Evolutionary conservation across 164 flowering plant species (phyloP).

Genomic region (Cinnamomum chago): DNA sequence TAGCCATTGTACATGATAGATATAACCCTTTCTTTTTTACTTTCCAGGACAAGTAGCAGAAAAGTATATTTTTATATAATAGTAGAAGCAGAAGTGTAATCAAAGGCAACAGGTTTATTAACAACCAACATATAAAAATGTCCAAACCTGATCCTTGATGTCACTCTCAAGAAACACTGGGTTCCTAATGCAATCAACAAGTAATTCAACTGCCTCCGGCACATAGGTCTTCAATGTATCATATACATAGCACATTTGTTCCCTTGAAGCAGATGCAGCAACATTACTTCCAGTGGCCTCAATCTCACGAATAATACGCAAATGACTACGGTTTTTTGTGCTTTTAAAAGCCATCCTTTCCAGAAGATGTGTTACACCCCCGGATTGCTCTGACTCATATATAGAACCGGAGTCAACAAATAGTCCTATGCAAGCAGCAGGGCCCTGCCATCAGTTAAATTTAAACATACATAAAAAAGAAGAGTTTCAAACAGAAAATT

Average conservation of each 20-base stretch:
- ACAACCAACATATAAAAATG: neutral
- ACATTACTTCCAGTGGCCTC: constrained; percentile 49
- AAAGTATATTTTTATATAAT: too few relatives aligned
- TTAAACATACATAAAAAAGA: neutral
- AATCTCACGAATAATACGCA: constrained; percentile 42
- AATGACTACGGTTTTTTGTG: constrained; percentile 43
- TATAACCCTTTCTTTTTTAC: neutral
- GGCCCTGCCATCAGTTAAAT: constrained; percentile 26
- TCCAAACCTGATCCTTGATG: constrained; percentile 64
- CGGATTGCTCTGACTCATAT: constrained; percentile 34
- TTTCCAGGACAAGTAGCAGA: neutral
- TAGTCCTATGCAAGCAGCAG: constrained; percentile 50
- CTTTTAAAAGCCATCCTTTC: constrained; percentile 58
- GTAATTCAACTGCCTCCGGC: constrained; percentile 71
- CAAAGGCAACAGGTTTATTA: neutral
- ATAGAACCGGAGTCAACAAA: constrained; percentile 51
- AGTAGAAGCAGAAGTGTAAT: neutral
- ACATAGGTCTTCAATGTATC: constrained; percentile 64
- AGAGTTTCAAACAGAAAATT: neutral
- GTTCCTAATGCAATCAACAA: constrained; percentile 67
- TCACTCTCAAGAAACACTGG: constrained; percentile 76
- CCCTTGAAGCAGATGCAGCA: constrained; percentile 22
- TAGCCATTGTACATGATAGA: neutral
- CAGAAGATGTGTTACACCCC: constrained; percentile 47
- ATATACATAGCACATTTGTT: constrained; percentile 66